These are phyloP conservation scores for Solanum sejunctum DNA, from an alignment of 257 asterid species.

Conservation along the genomic window DNA sequence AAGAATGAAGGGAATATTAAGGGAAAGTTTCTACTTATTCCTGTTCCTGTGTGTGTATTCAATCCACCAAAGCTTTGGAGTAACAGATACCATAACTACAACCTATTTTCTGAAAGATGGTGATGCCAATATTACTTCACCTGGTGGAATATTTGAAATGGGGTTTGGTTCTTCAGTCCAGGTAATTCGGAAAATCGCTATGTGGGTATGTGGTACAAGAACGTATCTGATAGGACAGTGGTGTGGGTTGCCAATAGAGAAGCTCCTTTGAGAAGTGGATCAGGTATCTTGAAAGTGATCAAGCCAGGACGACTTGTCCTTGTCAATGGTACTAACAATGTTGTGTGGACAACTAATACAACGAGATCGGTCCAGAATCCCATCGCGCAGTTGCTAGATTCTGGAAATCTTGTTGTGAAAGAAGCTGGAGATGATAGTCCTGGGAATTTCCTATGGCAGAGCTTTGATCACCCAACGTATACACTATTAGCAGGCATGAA, in stretches of 20 bases:
- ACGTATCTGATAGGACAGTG: neutral
- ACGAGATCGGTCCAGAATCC: neutral
- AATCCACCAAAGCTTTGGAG: neutral
- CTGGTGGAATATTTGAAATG: slow-evolving; percentile 8
- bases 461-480: neutral
- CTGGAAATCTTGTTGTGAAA: slow-evolving; percentile 25
- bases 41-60: neutral
- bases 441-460: neutral
- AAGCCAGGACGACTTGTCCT: slow-evolving; percentile 3
- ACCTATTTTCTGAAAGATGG: slow-evolving; percentile 3
- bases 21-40: neutral
- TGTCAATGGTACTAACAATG: neutral
- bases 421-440: neutral
- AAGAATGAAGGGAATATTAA: neutral
- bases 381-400: slow-evolving; percentile 1
- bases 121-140: neutral
- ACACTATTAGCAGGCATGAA: slow-evolving; percentile 13
- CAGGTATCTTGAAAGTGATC: slow-evolving; percentile 6
- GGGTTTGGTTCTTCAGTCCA: slow-evolving; percentile 22
- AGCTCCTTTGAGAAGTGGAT: neutral
- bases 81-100: slow-evolving; percentile 4
- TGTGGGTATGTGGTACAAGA: slow-evolving; percentile 7
- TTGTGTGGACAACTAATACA: slow-evolving; percentile 12
- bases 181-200: slow-evolving; percentile 6
- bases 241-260: slow-evolving; percentile 12